A percentile compares a stretch with the other conserved stretches of the same genome.
Evolutionary conservation across 106 monocot species (phyloP).

Genomic region (Phalaenopsis equestris): DNA sequence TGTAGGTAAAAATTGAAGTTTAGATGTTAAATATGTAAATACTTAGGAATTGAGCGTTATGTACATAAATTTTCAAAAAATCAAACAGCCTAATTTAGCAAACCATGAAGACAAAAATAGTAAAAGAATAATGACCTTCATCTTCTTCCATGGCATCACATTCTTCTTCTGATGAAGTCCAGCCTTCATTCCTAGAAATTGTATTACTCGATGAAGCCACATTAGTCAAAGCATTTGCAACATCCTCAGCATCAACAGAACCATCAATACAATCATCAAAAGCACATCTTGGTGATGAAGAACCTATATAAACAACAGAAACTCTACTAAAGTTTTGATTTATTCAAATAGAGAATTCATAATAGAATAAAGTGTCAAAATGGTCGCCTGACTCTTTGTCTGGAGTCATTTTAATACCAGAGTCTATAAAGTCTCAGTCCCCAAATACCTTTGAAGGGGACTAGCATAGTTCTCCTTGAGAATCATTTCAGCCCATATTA

Average conservation of each 20-base stretch:
- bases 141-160: conserved; percentile 53
- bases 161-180: conserved; percentile 93
- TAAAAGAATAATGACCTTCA: conserved; percentile 39
- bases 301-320: conserved; percentile 28
- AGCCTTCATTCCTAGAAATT: conserved; percentile 38
- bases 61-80: too few species aligned
- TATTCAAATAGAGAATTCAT: background rate
- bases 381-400: too few species aligned
- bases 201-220: conserved; percentile 61
- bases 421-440: too few species aligned
- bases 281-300: conserved; percentile 52
- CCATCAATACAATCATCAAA: conserved; percentile 73
- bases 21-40: background rate
- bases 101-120: background rate
- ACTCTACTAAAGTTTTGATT: background rate
- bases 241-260: conserved; percentile 50
- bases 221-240: conserved; percentile 57
- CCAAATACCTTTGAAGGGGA: too few species aligned
- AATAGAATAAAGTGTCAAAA: background rate
- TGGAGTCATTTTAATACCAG: too few species aligned
- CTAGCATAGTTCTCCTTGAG: too few species aligned
- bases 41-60: background rate
- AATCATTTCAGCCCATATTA: too few species aligned
- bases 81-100: background rate
- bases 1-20: too few species aligned